A percentile compares a stretch with the other conserved stretches of the same genome.
These are phyloP conservation scores for Abelmoschus esculentus DNA, from an alignment of 345 rosid genomes.

Conservation along the genomic window DNA sequence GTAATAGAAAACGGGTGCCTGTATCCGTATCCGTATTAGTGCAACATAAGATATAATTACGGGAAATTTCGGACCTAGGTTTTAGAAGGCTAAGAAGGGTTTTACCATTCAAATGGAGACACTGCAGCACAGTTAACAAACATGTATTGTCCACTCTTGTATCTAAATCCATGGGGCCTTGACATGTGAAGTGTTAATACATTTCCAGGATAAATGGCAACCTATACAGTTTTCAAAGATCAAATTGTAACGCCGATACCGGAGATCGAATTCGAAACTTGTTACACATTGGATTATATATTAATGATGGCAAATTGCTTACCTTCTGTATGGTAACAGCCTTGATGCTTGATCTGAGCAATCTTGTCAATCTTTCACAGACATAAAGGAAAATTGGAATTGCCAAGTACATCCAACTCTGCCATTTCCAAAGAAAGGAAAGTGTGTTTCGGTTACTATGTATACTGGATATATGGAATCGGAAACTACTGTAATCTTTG, in stretches of 20 bases:
- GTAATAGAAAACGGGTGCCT: constrained; percentile 94
- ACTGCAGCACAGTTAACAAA: constrained; percentile 76
- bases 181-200: constrained; percentile 68
- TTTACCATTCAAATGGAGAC: constrained; percentile 77
- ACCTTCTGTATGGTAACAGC: constrained; percentile 64
- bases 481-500: neutral
- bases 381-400: constrained; percentile 50
- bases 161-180: constrained; percentile 67
- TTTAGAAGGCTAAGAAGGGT: neutral
- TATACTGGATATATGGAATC: neutral
- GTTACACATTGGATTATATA: neutral
- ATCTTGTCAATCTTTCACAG: constrained; percentile 53
- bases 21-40: no score
- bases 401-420: constrained; percentile 85
- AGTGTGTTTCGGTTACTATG: neutral
- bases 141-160: constrained; percentile 83
- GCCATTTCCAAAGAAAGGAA: neutral
- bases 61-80: no score
- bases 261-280: neutral
- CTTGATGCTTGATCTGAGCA: constrained; percentile 62
- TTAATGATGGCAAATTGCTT: neutral
- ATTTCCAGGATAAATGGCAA: constrained; percentile 68
- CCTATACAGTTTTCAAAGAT: constrained; percentile 23
- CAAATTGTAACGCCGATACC: neutral
- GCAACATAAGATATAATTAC: no score